These are phyloP conservation scores for Tolypocladium tropicale DNA, from an alignment of 2,329 filamentous ascomycete genomes.

Conservation along the genomic window DNA sequence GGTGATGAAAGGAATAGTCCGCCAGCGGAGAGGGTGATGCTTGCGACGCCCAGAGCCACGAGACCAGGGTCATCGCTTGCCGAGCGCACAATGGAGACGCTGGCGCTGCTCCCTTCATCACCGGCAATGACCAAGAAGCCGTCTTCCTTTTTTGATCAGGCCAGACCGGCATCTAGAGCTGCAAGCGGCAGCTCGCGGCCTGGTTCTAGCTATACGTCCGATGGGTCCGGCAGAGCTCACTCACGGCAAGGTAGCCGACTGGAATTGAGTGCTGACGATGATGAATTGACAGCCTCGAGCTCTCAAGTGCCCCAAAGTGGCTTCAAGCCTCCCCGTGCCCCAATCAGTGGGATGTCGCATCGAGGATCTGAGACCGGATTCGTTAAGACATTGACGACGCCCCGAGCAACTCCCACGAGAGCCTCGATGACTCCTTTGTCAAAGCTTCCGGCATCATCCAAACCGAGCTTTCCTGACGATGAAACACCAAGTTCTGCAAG, in stretches of 20 bases:
- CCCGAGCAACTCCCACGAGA: slow-evolving; percentile 13
- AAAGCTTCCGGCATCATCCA: slow-evolving; percentile 14
- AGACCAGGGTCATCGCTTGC: slow-evolving; percentile 51
- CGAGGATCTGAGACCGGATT: slow-evolving; percentile 10
- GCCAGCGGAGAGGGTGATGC: background rate
- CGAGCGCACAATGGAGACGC: slow-evolving; percentile 77
- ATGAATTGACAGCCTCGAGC: slow-evolving; percentile 23
- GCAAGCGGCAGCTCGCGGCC: slow-evolving; percentile 37
- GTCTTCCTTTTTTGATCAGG: slow-evolving; percentile 62
- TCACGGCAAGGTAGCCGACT: slow-evolving; percentile 43
- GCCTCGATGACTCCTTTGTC: slow-evolving; percentile 10
- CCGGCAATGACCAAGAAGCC: slow-evolving; percentile 56
- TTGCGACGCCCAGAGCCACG: slow-evolving; percentile 11
- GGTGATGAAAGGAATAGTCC: slow-evolving; percentile 3
- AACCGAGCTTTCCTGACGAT: slow-evolving; percentile 12
- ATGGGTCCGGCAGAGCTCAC: slow-evolving; percentile 40
- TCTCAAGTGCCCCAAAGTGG: slow-evolving; percentile 33
- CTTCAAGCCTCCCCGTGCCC: slow-evolving; percentile 31
- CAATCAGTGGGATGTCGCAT: slow-evolving; percentile 35
- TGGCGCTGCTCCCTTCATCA: slow-evolving; percentile 68
- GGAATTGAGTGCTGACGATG: slow-evolving; percentile 42
- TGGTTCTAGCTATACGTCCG: slow-evolving; percentile 52
- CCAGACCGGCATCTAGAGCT: slow-evolving; percentile 43
- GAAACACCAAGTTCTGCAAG: slow-evolving; percentile 31
- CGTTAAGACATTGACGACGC: slow-evolving; percentile 14